Percentiles rank a stretch among this genome's conserved stretches.
Conservation (phyloP, 352 stramenopile species). For the Albugo laibachii region DNA sequence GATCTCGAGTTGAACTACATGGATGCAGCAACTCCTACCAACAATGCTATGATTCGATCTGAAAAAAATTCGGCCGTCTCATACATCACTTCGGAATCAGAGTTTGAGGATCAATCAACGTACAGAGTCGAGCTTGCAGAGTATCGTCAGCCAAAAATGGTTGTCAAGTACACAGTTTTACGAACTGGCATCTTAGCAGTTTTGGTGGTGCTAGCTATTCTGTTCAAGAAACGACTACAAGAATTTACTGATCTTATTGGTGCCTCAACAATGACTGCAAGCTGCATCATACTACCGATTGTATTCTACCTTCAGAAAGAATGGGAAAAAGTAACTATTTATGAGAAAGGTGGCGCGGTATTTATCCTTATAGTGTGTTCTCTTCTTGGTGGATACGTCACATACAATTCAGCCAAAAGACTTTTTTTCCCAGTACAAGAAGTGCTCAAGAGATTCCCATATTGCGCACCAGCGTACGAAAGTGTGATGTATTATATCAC, state of each 20-base stretch:
- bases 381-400: not conserved
- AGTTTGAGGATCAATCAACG: not conserved
- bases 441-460: conserved; percentile 17
- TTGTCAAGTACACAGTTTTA: conserved; percentile 1
- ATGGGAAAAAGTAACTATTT: not conserved
- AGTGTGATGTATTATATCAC: conserved; percentile 22
- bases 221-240: conserved; percentile 1
- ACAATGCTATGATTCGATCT: not conserved
- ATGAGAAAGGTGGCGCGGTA: not conserved
- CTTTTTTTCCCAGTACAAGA: conserved; percentile 5
- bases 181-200: not conserved
- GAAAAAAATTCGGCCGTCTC: not conserved
- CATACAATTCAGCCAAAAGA: not conserved
- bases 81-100: not conserved
- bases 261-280: conserved; percentile 1
- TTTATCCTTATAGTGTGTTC: conserved; percentile 1
- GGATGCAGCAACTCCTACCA: not conserved
- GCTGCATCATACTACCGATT: conserved; percentile 8
- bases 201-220: conserved; percentile 2
- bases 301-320: conserved; percentile 5
- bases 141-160: not conserved
- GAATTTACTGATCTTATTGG: conserved; percentile 4
- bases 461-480: conserved; percentile 29
- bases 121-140: not conserved
- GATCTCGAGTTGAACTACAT: not conserved